Conservation (phyloP, 306 rosid species). For the Lathyrus oleraceus region DNA sequence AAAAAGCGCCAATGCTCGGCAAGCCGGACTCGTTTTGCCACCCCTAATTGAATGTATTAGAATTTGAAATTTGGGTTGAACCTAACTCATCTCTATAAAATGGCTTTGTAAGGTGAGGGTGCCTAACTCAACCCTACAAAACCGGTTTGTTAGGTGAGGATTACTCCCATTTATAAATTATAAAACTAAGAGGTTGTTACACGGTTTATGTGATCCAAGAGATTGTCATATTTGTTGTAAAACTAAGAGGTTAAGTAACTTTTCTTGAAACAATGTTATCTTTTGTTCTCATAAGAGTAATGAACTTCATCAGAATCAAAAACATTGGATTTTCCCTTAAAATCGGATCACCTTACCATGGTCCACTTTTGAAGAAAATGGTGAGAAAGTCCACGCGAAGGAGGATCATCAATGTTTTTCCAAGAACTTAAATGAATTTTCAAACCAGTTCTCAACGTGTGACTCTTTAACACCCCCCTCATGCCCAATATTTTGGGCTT, state of each 20-base stretch:
- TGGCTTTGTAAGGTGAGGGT: too few species aligned
- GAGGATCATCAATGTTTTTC: conserved; percentile 39
- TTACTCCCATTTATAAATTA: too few species aligned
- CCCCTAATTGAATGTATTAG: too few species aligned
- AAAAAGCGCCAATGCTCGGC: too few species aligned
- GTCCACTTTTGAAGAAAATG: conserved; percentile 52
- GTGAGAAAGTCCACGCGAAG: conserved; percentile 53
- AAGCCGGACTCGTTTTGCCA: too few species aligned
- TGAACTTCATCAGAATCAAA: conserved; percentile 44
- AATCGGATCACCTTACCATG: conserved; percentile 43
- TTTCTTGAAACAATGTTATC: conserved; percentile 30
- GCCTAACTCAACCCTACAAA: too few species aligned
- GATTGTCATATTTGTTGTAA: conserved; percentile 11
- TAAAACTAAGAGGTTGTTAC: too few species aligned
- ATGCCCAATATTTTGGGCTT: too few species aligned
- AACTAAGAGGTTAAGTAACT: not conserved
- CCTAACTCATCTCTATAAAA: too few species aligned
- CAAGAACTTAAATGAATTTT: conserved; percentile 45
- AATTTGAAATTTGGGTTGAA: too few species aligned
- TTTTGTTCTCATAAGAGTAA: conserved; percentile 41
- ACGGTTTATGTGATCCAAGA: not conserved
- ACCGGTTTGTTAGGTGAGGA: too few species aligned
- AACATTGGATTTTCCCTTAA: conserved; percentile 37
- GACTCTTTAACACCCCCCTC: too few species aligned
- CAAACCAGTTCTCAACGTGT: conserved; percentile 38